Percentiles rank a stretch among this genome's conserved stretches.
These are phyloP conservation scores for Dichotomocladium elegans DNA, from an alignment of 371 early-diverging fungal genomes.

Conservation along the genomic window DNA sequence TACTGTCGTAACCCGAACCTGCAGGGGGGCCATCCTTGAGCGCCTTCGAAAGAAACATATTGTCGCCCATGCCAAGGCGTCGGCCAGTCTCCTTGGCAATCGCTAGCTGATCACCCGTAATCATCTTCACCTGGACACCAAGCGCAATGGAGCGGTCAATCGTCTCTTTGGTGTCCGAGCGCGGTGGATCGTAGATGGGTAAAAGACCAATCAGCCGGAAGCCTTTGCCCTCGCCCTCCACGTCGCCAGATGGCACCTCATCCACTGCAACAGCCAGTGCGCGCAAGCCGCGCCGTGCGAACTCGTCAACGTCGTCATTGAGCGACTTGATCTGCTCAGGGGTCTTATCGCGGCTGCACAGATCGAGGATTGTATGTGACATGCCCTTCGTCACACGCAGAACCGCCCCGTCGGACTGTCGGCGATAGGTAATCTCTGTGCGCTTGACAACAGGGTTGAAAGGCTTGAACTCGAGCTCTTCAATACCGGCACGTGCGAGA, in stretches of 20 bases:
- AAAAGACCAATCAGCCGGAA: conserved; percentile 61
- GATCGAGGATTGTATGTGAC: conserved; percentile 68
- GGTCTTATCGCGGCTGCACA: conserved; percentile 65
- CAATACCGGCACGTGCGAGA: conserved; percentile 63
- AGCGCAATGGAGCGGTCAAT: conserved; percentile 79
- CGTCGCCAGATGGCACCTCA: conserved; percentile 44
- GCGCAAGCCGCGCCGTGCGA: conserved; percentile 80
- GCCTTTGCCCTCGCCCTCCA: conserved; percentile 42
- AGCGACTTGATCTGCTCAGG: conserved; percentile 45
- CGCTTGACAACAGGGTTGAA: conserved; percentile 89
- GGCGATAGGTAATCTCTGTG: conserved; percentile 73
- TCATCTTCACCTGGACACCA: conserved; percentile 93
- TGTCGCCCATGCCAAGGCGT: conserved; percentile 69
- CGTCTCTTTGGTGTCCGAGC: conserved; percentile 76
- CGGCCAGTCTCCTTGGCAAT: conserved; percentile 86
- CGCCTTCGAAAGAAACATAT: conserved; percentile 72
- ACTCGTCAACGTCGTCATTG: conserved; percentile 70
- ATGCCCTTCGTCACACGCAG: conserved; percentile 72
- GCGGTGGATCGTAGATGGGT: conserved; percentile 88
- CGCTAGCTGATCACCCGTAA: conserved; percentile 92
- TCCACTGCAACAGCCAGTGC: conserved; percentile 74
- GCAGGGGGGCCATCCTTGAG: conserved; percentile 68
- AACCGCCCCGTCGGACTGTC: conserved; percentile 51
- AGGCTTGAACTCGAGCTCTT: conserved; percentile 70
- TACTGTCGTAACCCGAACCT: conserved; percentile 66